Percentiles rank a stretch among this genome's conserved stretches.
phyloP scores from a whole-genome alignment of 176 grass and related monocot genomes.

The Phyllostachys edulis region DNA sequence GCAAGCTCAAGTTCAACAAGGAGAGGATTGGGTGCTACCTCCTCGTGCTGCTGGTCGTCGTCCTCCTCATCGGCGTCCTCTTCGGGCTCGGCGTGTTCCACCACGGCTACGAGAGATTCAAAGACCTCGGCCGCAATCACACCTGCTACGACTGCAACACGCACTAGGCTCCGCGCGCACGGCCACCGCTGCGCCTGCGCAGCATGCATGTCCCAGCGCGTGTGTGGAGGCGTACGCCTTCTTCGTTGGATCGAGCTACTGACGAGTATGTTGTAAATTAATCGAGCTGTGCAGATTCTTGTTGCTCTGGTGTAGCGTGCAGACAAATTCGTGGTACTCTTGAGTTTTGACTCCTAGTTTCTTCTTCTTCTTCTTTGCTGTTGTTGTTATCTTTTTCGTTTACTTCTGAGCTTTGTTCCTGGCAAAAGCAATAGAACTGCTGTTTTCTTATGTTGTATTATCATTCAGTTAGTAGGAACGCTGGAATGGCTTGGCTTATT shows the following conservation, averaged over 20 bases:
- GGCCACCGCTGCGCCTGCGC: no score
- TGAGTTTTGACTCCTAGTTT: not conserved
- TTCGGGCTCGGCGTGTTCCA: constrained; percentile 62
- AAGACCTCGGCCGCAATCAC: constrained; percentile 42
- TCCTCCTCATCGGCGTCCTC: constrained; percentile 53
- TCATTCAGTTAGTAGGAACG: no score
- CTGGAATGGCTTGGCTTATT: no score
- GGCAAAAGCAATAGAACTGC: not conserved
- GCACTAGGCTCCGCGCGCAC: not conserved
- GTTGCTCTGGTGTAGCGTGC: not conserved
- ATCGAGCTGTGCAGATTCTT: not conserved
- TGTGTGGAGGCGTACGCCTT: not conserved
- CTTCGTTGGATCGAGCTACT: not conserved
- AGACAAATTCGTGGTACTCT: not conserved
- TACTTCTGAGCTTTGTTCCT: not conserved
- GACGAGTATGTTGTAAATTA: not conserved
- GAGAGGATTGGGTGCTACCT: constrained; percentile 40
- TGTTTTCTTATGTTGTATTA: not conserved
- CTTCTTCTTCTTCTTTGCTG: not conserved
- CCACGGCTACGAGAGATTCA: constrained; percentile 43
- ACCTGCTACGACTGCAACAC: constrained; percentile 54
- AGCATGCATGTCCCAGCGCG: no score
- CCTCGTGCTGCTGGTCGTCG: constrained; percentile 32
- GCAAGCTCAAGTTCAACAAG: constrained; percentile 34
- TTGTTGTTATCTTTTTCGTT: not conserved